A percentile compares a stretch with the other conserved stretches of the same genome.
These are phyloP conservation scores for Ceratocystis colombiana DNA, from an alignment of 2,329 filamentous ascomycete species.

Conservation along the genomic window DNA sequence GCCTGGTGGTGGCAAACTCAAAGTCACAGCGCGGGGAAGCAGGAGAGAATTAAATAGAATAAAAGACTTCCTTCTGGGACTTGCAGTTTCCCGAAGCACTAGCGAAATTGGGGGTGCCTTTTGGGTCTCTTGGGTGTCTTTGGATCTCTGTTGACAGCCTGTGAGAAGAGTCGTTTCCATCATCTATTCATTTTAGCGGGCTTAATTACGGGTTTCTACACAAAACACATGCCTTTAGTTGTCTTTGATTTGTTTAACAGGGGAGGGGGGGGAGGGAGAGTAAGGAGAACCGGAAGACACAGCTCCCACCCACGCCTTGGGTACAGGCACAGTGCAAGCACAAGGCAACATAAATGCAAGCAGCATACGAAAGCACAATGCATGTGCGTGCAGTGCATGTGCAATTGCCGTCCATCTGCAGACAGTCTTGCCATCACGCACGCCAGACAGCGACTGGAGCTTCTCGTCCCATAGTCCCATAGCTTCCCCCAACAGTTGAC, in stretches of 20 bases:
- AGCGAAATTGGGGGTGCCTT: constrained; percentile 21
- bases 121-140: background rate
- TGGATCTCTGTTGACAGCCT: background rate
- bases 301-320: background rate
- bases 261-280: background rate
- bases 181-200: constrained; percentile 1
- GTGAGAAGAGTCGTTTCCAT: background rate
- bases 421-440: too few species aligned
- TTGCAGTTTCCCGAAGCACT: constrained; percentile 10
- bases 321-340: too few species aligned
- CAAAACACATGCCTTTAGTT: constrained; percentile 4
- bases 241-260: background rate
- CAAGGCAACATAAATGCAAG: too few species aligned
- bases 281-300: too few species aligned
- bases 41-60: background rate
- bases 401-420: too few species aligned
- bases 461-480: too few species aligned
- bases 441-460: too few species aligned
- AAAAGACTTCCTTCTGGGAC: constrained; percentile 7
- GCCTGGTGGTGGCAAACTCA: background rate
- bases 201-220: constrained; percentile 15
- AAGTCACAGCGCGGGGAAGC: background rate
- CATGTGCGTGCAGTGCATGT: too few species aligned
- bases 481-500: too few species aligned
- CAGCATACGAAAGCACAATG: too few species aligned